phyloP scores from a whole-genome alignment of 305 asterid genomes.

The Fraxinus albicans region DNA sequence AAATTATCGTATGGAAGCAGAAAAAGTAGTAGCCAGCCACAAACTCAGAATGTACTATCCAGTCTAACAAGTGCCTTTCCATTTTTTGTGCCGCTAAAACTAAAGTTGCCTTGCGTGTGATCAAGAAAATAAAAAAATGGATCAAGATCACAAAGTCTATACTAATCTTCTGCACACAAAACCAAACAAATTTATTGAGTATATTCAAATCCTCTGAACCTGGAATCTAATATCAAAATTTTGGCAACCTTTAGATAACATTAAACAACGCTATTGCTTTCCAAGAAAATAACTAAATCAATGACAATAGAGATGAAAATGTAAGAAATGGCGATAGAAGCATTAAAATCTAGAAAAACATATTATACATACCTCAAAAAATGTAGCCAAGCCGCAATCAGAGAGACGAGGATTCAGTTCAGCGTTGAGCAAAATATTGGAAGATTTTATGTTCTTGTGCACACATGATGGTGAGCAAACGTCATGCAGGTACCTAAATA shows the following conservation, averaged over 20 bases:
- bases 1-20: not conserved
- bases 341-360: not conserved
- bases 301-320: not conserved
- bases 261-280: not conserved
- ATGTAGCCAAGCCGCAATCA: conserved; percentile 52
- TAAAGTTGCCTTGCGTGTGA: not conserved
- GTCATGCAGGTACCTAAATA: conserved; percentile 57
- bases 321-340: not conserved
- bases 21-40: not conserved
- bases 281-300: not conserved
- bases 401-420: conserved; percentile 56
- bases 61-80: not conserved
- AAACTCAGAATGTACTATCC: not conserved
- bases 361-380: conserved; percentile 32
- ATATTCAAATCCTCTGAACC: not conserved
- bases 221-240: not conserved
- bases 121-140: not conserved
- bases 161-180: not conserved
- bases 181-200: not conserved
- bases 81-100: not conserved
- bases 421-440: conserved; percentile 55
- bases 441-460: conserved; percentile 56
- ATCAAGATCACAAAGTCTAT: not conserved
- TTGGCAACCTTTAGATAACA: not conserved
- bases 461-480: conserved; percentile 50